These are phyloP conservation scores for Coniochaeta sp. DNA, from an alignment of 2,329 filamentous ascomycete species.

Conservation along the genomic window DNA sequence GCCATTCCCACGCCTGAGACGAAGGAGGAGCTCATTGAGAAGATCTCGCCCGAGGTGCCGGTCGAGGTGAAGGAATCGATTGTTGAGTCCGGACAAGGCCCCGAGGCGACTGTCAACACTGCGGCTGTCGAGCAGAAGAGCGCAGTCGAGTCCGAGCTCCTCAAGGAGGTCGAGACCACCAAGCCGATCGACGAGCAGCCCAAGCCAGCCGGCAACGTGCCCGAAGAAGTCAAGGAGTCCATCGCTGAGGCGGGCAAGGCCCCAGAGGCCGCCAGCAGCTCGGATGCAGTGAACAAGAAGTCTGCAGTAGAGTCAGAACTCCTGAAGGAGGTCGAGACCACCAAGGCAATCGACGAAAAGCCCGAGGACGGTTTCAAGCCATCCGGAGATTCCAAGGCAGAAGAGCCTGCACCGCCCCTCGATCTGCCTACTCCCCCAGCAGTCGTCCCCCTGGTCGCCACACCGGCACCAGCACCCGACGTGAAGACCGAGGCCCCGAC, in stretches of 20 bases:
- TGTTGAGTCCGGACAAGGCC: conserved; percentile 47
- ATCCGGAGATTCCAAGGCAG: no score
- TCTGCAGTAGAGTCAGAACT: not conserved
- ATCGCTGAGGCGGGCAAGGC: not conserved
- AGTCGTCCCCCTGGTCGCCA: not conserved
- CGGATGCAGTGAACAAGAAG: no score
- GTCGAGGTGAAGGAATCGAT: conserved; percentile 30
- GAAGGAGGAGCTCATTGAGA: conserved; percentile 33
- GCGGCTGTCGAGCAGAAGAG: conserved; percentile 69
- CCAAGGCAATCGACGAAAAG: no score
- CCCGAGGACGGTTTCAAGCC: no score
- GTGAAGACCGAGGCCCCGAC: not conserved
- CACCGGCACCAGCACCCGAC: not conserved
- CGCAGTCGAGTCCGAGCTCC: conserved; percentile 64
- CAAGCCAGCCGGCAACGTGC: conserved; percentile 25
- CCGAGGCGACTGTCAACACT: conserved; percentile 64
- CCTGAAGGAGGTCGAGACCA: not conserved
- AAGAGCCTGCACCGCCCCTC: no score
- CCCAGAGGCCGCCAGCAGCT: not conserved
- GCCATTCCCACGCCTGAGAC: conserved; percentile 31
- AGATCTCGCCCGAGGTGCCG: conserved; percentile 41
- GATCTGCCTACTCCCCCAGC: not conserved
- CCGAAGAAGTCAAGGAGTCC: not conserved
- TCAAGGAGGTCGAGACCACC: conserved; percentile 46
- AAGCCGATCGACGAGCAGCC: conserved; percentile 10